These are phyloP conservation scores for Arthrobotrys musiformis DNA, from an alignment of 2,329 filamentous ascomycete species.

Conservation along the genomic window DNA sequence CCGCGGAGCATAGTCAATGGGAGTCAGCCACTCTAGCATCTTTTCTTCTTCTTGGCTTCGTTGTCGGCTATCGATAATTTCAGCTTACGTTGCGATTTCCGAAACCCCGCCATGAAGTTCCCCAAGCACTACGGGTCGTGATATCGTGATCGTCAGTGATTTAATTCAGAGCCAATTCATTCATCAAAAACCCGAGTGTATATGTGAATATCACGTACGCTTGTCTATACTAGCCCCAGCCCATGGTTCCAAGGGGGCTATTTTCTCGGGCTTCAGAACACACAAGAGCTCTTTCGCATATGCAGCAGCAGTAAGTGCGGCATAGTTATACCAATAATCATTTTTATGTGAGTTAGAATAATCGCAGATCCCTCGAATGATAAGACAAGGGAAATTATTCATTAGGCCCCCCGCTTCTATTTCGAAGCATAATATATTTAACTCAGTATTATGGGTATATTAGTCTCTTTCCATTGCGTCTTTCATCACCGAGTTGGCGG, in stretches of 20 bases:
- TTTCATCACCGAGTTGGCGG: conserved; percentile 5
- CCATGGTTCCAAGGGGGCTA: too few species aligned
- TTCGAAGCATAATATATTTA: background rate
- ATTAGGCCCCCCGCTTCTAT: conserved; percentile 6
- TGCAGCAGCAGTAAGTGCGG: background rate
- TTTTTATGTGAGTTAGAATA: conserved; percentile 22
- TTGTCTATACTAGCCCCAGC: too few species aligned
- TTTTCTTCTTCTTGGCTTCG: background rate
- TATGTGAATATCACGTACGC: too few species aligned
- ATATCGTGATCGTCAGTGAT: too few species aligned
- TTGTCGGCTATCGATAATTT: too few species aligned
- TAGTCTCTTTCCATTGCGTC: background rate
- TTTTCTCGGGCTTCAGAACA: too few species aligned
- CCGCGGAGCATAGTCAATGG: background rate
- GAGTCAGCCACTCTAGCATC: background rate
- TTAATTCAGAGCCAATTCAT: too few species aligned
- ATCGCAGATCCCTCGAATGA: conserved; percentile 16
- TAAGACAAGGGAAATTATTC: background rate
- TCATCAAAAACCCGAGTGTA: too few species aligned
- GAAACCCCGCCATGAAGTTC: too few species aligned
- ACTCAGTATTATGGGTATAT: background rate
- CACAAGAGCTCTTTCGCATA: conserved; percentile 6
- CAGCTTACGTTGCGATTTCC: too few species aligned
- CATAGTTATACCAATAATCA: conserved; percentile 11
- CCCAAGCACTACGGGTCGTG: too few species aligned